phyloP scores from a whole-genome alignment of 257 asterid species.

The Cruciata laevipes region DNA sequence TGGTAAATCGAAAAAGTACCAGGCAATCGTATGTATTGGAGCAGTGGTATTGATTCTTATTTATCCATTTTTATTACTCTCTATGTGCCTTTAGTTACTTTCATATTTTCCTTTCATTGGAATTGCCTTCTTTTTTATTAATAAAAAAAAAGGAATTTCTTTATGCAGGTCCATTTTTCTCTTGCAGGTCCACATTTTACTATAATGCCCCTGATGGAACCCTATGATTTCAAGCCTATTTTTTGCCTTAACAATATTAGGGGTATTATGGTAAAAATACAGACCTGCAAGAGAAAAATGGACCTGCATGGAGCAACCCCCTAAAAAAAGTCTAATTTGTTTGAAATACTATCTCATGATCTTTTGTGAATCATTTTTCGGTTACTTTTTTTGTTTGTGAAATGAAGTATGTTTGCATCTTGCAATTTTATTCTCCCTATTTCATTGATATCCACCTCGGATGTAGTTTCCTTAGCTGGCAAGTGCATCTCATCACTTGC shows the following conservation, averaged over 20 bases:
- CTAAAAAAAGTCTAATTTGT: not conserved
- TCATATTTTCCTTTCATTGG: not conserved
- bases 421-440: not conserved
- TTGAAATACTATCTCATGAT: not conserved
- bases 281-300: no score
- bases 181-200: no score
- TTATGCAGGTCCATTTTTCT: no score
- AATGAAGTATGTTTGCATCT: not conserved
- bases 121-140: not conserved
- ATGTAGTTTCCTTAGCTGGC: not conserved
- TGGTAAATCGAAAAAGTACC: slow-evolving; percentile 71
- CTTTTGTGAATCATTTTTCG: not conserved
- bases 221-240: no score
- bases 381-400: not conserved
- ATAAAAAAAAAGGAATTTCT: no score
- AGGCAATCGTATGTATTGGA: slow-evolving; percentile 80
- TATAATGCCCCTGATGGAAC: no score
- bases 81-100: not conserved
- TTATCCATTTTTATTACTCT: not conserved
- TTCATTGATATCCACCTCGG: not conserved
- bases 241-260: no score
- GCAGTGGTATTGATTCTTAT: slow-evolving; percentile 55
- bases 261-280: no score
- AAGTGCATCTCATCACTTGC: not conserved
- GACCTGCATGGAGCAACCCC: no score